Evolutionary conservation across 768 basidiomycete species (phyloP), one percentile per base, ranked within the genome.

Genomic region (Obba rivulosa): DNA sequence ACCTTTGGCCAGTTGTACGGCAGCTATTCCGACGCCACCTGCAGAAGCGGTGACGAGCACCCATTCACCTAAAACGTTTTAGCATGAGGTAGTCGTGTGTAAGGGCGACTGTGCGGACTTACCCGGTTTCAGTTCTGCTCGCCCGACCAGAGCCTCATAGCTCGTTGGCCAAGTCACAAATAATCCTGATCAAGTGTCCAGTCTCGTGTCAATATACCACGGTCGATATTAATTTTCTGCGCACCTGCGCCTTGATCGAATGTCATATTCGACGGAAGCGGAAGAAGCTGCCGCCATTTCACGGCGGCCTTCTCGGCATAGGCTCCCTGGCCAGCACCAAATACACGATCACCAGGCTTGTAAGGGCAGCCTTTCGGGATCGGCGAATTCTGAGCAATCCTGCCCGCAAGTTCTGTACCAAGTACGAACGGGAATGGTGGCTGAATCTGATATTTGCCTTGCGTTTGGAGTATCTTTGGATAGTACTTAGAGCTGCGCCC

Each of bases 41-140:
- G 94, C 95, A n/a, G 90, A 89, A 7, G 93, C 95, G 43, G 92
- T 91, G 3, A 98, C 84, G 2, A 99, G 80, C 3, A 96, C 80
- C 80, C 86, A 92, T 69, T 97, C 95, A 18, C 87, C 88, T 87
- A 42, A 8, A 28, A 36, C 3, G 3, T 13, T n/a, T 3, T 9
- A 22, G 13, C 11, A 37, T 16, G 46, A 36, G 8, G 11, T 24
- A 3, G 17, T 13, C 14, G 2, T 13, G 7, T 18, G n/a, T 21
- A 23, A n/a, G 24, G 13, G n/a, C 28, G 23, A 37, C 5, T 3
- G 13, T 8, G 21, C n/a, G 22, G 17, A 59, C 72, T 41, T 34
- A 83, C 90, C 92, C 45, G 80, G 67, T 61, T 92, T 81, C 36
- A 93, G 67, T 40, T 87, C 70, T 11, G 91, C 95, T 43, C 93